These are phyloP conservation scores for Claviceps fusiformis DNA, from an alignment of 2,329 filamentous ascomycete species.

Conservation along the genomic window DNA sequence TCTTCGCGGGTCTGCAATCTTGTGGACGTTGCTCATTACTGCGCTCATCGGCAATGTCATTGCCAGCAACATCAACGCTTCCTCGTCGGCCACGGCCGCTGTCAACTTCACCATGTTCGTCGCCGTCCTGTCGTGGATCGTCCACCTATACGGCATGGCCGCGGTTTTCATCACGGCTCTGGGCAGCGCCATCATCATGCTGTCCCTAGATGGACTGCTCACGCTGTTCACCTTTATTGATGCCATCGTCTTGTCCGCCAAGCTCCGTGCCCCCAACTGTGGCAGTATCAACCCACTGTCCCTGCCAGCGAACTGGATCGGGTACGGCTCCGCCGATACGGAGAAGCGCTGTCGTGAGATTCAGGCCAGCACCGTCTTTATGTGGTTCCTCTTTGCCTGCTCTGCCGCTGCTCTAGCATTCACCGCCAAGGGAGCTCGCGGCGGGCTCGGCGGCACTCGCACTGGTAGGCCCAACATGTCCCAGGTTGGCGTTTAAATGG, in stretches of 20 bases:
- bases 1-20: constrained; percentile 35
- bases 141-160: constrained; percentile 47
- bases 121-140: constrained; percentile 50
- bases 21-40: constrained; percentile 39
- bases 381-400: constrained; percentile 62
- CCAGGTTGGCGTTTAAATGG: constrained; percentile 34
- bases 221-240: constrained; percentile 57
- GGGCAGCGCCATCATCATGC: constrained; percentile 35
- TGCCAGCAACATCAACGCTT: constrained; percentile 31
- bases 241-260: constrained; percentile 56
- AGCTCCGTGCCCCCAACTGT: constrained; percentile 57
- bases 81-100: constrained; percentile 28
- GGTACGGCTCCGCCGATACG: constrained; percentile 44
- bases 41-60: constrained; percentile 47
- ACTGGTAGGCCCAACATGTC: constrained; percentile 39
- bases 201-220: constrained; percentile 44
- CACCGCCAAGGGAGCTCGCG: constrained; percentile 37
- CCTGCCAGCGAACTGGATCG: constrained; percentile 38
- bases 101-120: constrained; percentile 59
- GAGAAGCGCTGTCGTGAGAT: constrained; percentile 59
- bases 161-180: constrained; percentile 39
- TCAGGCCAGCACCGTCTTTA: constrained; percentile 60
- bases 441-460: constrained; percentile 27
- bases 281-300: constrained; percentile 28
- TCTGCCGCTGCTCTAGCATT: constrained; percentile 46